These are phyloP conservation scores for Ambrosiella cleistominuta DNA, from an alignment of 2,329 filamentous ascomycete genomes.

Conservation along the genomic window DNA sequence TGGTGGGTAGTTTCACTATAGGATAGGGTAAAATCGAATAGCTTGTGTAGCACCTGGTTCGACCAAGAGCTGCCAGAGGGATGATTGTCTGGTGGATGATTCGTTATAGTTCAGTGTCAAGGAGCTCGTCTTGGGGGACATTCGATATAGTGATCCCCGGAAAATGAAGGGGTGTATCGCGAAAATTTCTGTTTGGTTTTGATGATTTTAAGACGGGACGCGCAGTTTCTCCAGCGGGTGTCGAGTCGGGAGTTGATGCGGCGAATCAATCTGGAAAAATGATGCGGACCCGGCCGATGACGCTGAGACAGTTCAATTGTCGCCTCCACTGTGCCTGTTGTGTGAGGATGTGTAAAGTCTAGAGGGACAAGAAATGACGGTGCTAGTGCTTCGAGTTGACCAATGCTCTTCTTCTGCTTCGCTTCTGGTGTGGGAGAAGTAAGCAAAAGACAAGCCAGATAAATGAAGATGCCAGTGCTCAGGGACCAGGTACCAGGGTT, in stretches of 20 bases:
- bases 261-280: slow-evolving; percentile 9
- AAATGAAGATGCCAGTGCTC: neutral
- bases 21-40: neutral
- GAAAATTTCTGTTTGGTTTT: neutral
- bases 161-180: neutral
- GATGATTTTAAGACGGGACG: slow-evolving; percentile 5
- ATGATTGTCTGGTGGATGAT: neutral
- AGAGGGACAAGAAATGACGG: neutral
- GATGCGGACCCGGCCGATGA: slow-evolving; percentile 5
- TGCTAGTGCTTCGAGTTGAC: slow-evolving; percentile 1
- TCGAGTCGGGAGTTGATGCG: slow-evolving; percentile 7
- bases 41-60: neutral
- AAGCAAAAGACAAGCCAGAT: neutral
- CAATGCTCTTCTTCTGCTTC: neutral
- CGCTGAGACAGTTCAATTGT: slow-evolving; percentile 5
- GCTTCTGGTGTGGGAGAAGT: neutral
- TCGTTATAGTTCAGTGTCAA: neutral
- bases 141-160: neutral
- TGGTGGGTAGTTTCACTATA: neutral
- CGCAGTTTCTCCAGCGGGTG: neutral
- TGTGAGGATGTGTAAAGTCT: neutral
- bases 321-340: slow-evolving; percentile 9
- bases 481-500: slow-evolving; percentile 2
- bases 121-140: too few species aligned
- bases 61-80: neutral